Evolutionary conservation across 192 early-diverging fungal genomes (phyloP).

Genomic region (Entophlyctis luteolus): DNA sequence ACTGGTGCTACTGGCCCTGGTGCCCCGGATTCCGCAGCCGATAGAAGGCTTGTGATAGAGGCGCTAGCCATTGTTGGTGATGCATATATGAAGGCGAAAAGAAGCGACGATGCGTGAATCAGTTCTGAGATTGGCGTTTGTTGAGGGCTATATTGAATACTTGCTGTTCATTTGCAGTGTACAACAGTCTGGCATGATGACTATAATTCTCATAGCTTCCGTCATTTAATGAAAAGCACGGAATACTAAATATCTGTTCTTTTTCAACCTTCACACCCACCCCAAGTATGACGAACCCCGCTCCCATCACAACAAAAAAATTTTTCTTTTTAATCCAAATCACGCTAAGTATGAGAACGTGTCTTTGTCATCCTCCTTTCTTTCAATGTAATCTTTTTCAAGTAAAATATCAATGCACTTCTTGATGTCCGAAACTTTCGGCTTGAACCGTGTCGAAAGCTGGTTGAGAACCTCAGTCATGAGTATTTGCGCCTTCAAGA

Average conservation of each 20-base stretch:
- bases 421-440: conserved; percentile 86
- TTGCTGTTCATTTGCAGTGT: too few species aligned
- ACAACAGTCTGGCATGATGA: too few species aligned
- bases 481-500: conserved; percentile 76
- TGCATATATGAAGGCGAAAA: conserved; percentile 61
- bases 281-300: too few species aligned
- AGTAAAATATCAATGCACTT: conserved; percentile 92
- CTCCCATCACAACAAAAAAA: too few species aligned
- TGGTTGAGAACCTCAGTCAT: conserved; percentile 87
- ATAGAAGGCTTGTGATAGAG: conserved; percentile 62
- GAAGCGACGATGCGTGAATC: too few species aligned
- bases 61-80: conserved; percentile 83
- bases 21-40: conserved; percentile 51
- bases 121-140: too few species aligned
- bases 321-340: too few species aligned
- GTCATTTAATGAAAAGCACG: too few species aligned
- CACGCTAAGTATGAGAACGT: conserved; percentile 67
- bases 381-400: conserved; percentile 89
- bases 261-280: too few species aligned
- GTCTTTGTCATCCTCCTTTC: conserved; percentile 75
- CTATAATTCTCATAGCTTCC: too few species aligned
- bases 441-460: conserved; percentile 83
- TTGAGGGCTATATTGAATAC: too few species aligned
- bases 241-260: too few species aligned
- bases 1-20: conserved; percentile 43